These are phyloP conservation scores for Aegilops tauschii DNA, from an alignment of 176 grass and related monocot species.

Conservation along the genomic window DNA sequence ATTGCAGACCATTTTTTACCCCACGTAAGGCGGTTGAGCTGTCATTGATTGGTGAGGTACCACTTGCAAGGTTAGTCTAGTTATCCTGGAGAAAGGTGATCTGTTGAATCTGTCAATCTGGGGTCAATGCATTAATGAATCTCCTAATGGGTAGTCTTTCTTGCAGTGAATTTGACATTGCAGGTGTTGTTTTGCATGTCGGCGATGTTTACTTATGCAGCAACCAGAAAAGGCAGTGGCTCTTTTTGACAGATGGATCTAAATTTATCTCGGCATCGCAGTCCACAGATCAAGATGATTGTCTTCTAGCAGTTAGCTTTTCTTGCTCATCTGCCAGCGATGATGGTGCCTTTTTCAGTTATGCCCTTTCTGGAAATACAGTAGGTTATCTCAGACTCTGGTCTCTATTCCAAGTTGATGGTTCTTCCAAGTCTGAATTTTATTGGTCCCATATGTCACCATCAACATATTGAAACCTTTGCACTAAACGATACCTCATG, in stretches of 20 bases:
- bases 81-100: background rate
- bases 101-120: conserved; percentile 7
- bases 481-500: background rate
- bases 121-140: conserved; percentile 2
- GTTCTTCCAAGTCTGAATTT: conserved; percentile 3
- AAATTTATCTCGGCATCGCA: conserved; percentile 35
- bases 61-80: conserved; percentile 71
- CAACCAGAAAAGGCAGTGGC: conserved; percentile 81
- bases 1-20: conserved; percentile 69
- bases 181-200: conserved; percentile 72
- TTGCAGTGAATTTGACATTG: conserved; percentile 93
- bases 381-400: conserved; percentile 47
- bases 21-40: conserved; percentile 72
- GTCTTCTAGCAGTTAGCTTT: conserved; percentile 73
- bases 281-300: conserved; percentile 49
- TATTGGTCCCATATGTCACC: background rate
- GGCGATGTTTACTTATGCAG: conserved; percentile 65
- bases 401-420: conserved; percentile 12
- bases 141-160: conserved; percentile 11
- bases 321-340: conserved; percentile 46
- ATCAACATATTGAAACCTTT: conserved; percentile 8
- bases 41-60: conserved; percentile 71
- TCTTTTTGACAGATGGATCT: conserved; percentile 84
- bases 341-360: conserved; percentile 62
- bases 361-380: conserved; percentile 54